These are phyloP conservation scores for Suillus brevipes DNA, from an alignment of 768 basidiomycete genomes.

Conservation along the genomic window DNA sequence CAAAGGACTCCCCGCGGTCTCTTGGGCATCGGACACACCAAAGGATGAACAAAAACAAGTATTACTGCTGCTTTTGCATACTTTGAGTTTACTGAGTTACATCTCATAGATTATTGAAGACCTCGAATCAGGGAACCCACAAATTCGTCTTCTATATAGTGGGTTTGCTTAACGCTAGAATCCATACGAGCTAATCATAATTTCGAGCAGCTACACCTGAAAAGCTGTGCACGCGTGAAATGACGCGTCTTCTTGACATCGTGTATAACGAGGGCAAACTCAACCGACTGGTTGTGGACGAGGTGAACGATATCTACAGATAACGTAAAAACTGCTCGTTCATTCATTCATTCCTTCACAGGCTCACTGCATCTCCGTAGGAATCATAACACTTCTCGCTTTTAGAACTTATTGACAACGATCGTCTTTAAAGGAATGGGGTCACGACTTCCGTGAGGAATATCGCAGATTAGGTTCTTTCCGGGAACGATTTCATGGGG, in stretches of 20 bases:
- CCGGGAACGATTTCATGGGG: slow-evolving; percentile 59
- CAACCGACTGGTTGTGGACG: slow-evolving; percentile 78
- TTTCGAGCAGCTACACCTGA: slow-evolving; percentile 69
- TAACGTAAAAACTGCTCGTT: not conserved
- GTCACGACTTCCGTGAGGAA: slow-evolving; percentile 75
- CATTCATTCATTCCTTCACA: slow-evolving; percentile 23
- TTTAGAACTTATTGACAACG: not conserved
- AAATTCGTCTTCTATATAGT: slow-evolving; percentile 72
- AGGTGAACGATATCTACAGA: slow-evolving; percentile 44
- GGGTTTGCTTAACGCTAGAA: slow-evolving; percentile 20
- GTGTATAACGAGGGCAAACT: slow-evolving; percentile 58
- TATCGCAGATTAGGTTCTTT: slow-evolving; percentile 74
- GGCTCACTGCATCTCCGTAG: slow-evolving; percentile 84
- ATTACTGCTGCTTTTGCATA: not conserved
- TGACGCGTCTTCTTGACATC: slow-evolving; percentile 48
- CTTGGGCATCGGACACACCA: slow-evolving; percentile 68
- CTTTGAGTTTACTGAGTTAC: not conserved
- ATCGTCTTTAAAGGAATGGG: slow-evolving; percentile 64
- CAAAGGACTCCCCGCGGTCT: slow-evolving; percentile 55
- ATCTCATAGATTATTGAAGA: slow-evolving; percentile 57
- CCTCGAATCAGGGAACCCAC: slow-evolving; percentile 57
- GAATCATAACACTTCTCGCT: slow-evolving; percentile 11
- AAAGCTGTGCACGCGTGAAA: slow-evolving; percentile 56
- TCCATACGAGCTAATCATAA: not conserved
- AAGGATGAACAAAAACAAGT: slow-evolving; percentile 57